Percentiles rank a stretch among this genome's conserved stretches.
phyloP scores from a whole-genome alignment of 2,329 filamentous ascomycete genomes.

The Didymella pomorum region DNA sequence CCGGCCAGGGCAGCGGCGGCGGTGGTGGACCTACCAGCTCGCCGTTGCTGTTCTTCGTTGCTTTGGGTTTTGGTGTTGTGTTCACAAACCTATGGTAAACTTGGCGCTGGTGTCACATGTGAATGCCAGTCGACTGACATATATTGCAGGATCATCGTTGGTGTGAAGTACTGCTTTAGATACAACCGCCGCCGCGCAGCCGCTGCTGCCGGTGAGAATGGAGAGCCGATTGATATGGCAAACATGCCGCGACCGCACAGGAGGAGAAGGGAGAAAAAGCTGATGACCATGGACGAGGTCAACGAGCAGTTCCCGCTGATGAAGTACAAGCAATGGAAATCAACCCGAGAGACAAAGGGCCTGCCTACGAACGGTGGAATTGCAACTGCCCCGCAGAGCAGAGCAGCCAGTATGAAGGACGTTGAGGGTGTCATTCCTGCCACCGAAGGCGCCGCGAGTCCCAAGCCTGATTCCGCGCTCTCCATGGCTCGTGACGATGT shows the following conservation, averaged over 20 bases:
- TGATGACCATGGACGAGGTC: conserved; percentile 99
- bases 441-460: conserved; percentile 44
- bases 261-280: conserved; percentile 91
- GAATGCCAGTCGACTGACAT: conserved; percentile 33
- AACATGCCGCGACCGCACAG: conserved; percentile 86
- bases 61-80: conserved; percentile 94
- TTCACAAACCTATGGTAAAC: conserved; percentile 98
- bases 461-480: conserved; percentile 49
- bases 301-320: conserved; percentile 95
- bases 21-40: conserved; percentile 69
- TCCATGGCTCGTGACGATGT: conserved; percentile 56
- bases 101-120: neutral
- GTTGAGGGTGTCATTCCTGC: conserved; percentile 58
- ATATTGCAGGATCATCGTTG: conserved; percentile 88
- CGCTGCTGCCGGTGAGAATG: conserved; percentile 75
- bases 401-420: conserved; percentile 76
- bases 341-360: conserved; percentile 81
- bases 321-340: conserved; percentile 97
- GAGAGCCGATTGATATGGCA: conserved; percentile 85
- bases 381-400: conserved; percentile 71
- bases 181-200: conserved; percentile 94
- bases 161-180: conserved; percentile 98
- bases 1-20: conserved; percentile 31
- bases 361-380: conserved; percentile 86
- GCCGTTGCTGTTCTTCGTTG: conserved; percentile 89